A percentile compares a stretch with the other conserved stretches of the same genome.
Conservation (phyloP, 352 stramenopile species). For the Phytophthora aleatoria region DNA sequence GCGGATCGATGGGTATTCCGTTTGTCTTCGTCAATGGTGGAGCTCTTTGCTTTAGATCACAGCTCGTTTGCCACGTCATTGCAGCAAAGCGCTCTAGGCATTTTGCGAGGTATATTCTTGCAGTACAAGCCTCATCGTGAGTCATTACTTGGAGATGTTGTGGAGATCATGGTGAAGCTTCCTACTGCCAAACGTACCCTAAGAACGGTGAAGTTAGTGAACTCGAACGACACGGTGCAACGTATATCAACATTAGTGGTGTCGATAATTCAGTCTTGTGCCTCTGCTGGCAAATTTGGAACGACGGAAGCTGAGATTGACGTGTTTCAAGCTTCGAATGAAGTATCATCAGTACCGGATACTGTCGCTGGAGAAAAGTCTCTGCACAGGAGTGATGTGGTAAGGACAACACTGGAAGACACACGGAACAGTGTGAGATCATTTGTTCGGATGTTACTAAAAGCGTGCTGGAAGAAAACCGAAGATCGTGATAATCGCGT, state of each 20-base stretch:
- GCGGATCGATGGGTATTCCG: slow-evolving; percentile 76
- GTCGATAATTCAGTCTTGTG: slow-evolving; percentile 62
- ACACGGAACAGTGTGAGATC: slow-evolving; percentile 39
- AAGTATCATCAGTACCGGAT: slow-evolving; percentile 28
- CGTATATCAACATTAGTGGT: slow-evolving; percentile 75
- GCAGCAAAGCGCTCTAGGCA: slow-evolving; percentile 62
- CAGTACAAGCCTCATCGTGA: slow-evolving; percentile 64
- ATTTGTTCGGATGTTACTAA: slow-evolving; percentile 63
- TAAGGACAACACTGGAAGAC: slow-evolving; percentile 33
- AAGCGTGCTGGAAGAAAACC: slow-evolving; percentile 82
- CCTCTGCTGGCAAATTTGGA: slow-evolving; percentile 17
- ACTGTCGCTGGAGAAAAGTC: slow-evolving; percentile 19
- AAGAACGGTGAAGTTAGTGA: slow-evolving; percentile 65
- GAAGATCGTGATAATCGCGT: slow-evolving; percentile 79
- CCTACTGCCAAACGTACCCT: slow-evolving; percentile 75
- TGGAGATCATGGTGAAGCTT: slow-evolving; percentile 78
- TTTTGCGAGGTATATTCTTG: slow-evolving; percentile 73
- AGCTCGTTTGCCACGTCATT: slow-evolving; percentile 60
- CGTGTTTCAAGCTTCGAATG: slow-evolving; percentile 5
- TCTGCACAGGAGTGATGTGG: slow-evolving; percentile 13
- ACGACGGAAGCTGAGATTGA: slow-evolving; percentile 7
- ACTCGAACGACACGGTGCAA: slow-evolving; percentile 59
- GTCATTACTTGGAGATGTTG: slow-evolving; percentile 71
- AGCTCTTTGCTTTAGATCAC: slow-evolving; percentile 74
- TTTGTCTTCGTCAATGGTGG: slow-evolving; percentile 71